Conservation (phyloP, 1,139 yeast genomes). For the Suhomyces taliae region DNA sequence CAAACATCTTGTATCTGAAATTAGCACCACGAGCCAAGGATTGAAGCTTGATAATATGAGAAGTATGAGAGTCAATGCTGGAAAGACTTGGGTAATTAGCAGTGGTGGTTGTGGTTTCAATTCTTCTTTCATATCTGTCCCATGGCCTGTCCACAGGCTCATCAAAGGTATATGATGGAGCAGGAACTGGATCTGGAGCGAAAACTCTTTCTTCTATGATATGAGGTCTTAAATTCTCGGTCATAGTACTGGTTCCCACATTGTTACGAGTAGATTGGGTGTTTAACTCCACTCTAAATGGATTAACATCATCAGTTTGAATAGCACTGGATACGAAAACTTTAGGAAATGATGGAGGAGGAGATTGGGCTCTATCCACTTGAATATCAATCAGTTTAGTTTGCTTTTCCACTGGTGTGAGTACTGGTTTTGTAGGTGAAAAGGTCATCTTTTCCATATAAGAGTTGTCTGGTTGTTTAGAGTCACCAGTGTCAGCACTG, state of each 20-base stretch:
- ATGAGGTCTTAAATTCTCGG: slow-evolving; percentile 1
- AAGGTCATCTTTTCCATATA: slow-evolving; percentile 17
- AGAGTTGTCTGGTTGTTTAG: slow-evolving; percentile 11
- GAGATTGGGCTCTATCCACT: background rate
- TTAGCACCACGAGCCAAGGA: slow-evolving; percentile 66
- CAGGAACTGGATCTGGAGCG: background rate
- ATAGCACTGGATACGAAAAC: slow-evolving; percentile 16
- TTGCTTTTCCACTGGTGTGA: slow-evolving; percentile 1
- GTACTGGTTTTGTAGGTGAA: slow-evolving; percentile 8
- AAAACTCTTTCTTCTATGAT: background rate
- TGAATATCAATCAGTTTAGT: slow-evolving; percentile 4
- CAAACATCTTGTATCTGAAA: slow-evolving; percentile 61
- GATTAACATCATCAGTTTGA: slow-evolving; percentile 16
- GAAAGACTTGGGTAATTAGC: background rate
- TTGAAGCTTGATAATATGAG: slow-evolving; percentile 49
- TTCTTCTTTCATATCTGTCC: background rate
- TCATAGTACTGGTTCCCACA: slow-evolving; percentile 12
- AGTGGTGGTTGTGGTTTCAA: background rate
- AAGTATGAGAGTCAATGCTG: slow-evolving; percentile 13
- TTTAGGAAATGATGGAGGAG: slow-evolving; percentile 7
- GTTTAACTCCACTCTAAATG: slow-evolving; percentile 11
- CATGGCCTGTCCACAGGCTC: background rate
- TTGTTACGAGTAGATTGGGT: slow-evolving; percentile 7
- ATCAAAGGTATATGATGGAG: slow-evolving; percentile 7
- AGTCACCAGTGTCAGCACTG: slow-evolving; percentile 35